A percentile compares a stretch with the other conserved stretches of the same genome.
Conservation (phyloP, 306 rosid genomes). For the Lithocarpus polystachyus region DNA sequence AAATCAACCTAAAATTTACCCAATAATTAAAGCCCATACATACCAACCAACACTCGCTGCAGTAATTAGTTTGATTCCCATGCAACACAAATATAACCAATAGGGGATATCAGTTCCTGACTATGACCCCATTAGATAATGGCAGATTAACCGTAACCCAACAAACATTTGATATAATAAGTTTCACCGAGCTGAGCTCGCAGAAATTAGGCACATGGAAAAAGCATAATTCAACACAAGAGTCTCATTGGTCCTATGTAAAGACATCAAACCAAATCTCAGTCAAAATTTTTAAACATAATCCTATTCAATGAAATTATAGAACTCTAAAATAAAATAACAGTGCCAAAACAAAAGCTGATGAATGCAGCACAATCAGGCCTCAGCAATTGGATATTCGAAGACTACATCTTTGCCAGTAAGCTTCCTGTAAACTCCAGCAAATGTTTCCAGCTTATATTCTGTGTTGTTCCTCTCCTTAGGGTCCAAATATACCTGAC, state of each 20-base stretch:
- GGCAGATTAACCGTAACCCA: neutral
- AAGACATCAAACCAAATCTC: neutral
- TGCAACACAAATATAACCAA: neutral
- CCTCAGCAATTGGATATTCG: conserved; percentile 50
- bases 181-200: neutral
- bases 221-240: neutral
- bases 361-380: conserved; percentile 10
- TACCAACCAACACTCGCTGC: no score
- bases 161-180: neutral
- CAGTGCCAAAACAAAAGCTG: neutral
- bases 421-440: conserved; percentile 63
- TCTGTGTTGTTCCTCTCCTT: conserved; percentile 66
- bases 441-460: conserved; percentile 54
- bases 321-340: neutral
- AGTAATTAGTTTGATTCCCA: neutral
- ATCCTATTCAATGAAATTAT: neutral
- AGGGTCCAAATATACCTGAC: conserved; percentile 55
- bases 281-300: conserved; percentile 21
- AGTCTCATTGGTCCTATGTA: neutral
- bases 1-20: no score
- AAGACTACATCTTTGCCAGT: conserved; percentile 56
- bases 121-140: neutral
- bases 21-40: no score
- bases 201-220: neutral
- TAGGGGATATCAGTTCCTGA: neutral